Percentiles rank a stretch among this genome's conserved stretches.
Evolutionary conservation across 257 asterid genomes (phyloP).

Genomic region (Fraxinus americana): DNA sequence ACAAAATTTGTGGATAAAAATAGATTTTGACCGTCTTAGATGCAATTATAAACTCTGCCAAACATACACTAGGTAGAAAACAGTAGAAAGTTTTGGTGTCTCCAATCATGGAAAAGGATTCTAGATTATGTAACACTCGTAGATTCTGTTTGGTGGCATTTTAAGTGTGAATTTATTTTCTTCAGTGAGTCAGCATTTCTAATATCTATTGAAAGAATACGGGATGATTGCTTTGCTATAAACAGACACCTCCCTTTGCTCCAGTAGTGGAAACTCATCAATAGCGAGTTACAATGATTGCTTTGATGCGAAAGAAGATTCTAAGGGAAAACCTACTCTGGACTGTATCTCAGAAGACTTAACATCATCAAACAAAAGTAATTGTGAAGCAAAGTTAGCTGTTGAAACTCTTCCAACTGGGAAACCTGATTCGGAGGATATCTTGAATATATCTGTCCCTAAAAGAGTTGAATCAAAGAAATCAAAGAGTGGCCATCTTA

Average conservation of each 20-base stretch:
- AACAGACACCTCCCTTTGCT: conserved; percentile 35
- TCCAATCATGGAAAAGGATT: neutral
- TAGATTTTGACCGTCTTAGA: too few relatives aligned
- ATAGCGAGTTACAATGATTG: conserved; percentile 49
- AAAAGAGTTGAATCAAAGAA: conserved; percentile 40
- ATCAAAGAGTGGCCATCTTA: conserved; percentile 30
- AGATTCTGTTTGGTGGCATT: conserved; percentile 11
- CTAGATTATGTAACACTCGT: conserved; percentile 7
- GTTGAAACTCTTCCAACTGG: conserved; percentile 42
- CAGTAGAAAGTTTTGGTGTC: neutral
- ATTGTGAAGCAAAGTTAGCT: conserved; percentile 35
- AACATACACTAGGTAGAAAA: too few relatives aligned
- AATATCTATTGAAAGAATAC: conserved; percentile 19
- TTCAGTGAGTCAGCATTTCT: conserved; percentile 34
- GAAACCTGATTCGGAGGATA: conserved; percentile 40
- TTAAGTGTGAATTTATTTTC: conserved; percentile 18
- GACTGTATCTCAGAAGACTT: conserved; percentile 38
- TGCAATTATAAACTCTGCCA: too few relatives aligned
- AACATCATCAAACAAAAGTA: conserved; percentile 32
- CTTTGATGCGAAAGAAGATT: conserved; percentile 36
- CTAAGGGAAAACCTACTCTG: conserved; percentile 30
- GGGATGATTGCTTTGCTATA: conserved; percentile 4
- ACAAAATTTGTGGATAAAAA: too few relatives aligned
- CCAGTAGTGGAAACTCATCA: conserved; percentile 58
- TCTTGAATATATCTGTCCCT: conserved; percentile 38